Evolutionary conservation across 208 protist species (phyloP).

Genomic region (Porcisia deanei): DNA sequence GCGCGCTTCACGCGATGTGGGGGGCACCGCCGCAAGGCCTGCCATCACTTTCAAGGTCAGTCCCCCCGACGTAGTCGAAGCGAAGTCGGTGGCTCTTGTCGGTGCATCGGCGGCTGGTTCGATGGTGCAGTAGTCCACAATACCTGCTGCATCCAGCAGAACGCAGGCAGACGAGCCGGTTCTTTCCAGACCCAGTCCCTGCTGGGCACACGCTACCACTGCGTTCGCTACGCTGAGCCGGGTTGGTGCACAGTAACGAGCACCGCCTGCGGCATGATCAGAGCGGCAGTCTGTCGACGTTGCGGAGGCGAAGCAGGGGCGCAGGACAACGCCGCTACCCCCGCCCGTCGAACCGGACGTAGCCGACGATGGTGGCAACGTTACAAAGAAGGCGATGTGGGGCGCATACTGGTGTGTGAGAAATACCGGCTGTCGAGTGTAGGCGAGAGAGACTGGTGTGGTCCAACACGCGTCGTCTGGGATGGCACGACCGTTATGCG

Average conservation of each 20-base stretch:
- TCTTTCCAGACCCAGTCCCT: slow-evolving; percentile 18
- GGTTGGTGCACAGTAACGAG: slow-evolving; percentile 8
- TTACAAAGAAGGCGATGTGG: slow-evolving; percentile 59
- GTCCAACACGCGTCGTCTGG: not conserved
- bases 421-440: slow-evolving; percentile 51
- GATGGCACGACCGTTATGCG: not conserved
- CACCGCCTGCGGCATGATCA: not conserved
- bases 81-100: not conserved
- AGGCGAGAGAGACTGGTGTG: slow-evolving; percentile 19
- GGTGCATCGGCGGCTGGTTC: slow-evolving; percentile 7
- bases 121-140: slow-evolving; percentile 68
- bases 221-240: slow-evolving; percentile 50
- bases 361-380: slow-evolving; percentile 10
- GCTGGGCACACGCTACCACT: slow-evolving; percentile 54
- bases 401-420: slow-evolving; percentile 61
- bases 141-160: slow-evolving; percentile 50
- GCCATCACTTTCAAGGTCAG: slow-evolving; percentile 51
- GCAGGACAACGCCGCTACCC: slow-evolving; percentile 28
- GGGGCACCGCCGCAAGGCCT: slow-evolving; percentile 34
- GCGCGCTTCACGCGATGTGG: slow-evolving; percentile 35
- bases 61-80: not conserved
- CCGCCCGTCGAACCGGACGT: not conserved
- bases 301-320: slow-evolving; percentile 29
- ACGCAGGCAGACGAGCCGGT: slow-evolving; percentile 36
- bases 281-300: not conserved